Conservation (phyloP, 1,284 basidiomycete genomes). For the Takashimella koratensis region DNA sequence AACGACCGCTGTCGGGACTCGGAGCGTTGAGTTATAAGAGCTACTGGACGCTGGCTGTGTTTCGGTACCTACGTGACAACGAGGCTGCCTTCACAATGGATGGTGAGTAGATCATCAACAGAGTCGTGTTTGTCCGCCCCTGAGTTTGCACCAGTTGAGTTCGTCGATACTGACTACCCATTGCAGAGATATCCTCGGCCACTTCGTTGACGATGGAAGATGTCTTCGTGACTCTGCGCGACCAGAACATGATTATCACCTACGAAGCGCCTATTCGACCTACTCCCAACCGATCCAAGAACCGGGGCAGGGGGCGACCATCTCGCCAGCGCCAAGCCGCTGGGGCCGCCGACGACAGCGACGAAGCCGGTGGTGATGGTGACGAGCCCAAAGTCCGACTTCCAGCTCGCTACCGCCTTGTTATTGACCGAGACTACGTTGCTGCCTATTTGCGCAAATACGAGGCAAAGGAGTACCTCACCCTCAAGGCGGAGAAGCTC, state of each 20-base stretch:
- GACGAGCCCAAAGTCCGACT: constrained; percentile 51
- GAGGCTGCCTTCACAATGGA: constrained; percentile 58
- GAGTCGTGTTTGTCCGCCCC: not conserved
- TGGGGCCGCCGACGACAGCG: not conserved
- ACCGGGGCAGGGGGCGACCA: constrained; percentile 12
- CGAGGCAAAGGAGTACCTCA: constrained; percentile 76
- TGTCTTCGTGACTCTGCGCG: constrained; percentile 70
- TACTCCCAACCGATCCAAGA: constrained; percentile 7
- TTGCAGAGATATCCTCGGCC: constrained; percentile 74
- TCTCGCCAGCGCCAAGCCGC: constrained; percentile 1
- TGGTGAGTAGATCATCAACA: constrained; percentile 59
- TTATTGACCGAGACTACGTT: constrained; percentile 73
- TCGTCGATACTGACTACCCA: too few relatives aligned
- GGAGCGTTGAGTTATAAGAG: constrained; percentile 89
- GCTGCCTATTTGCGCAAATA: constrained; percentile 64
- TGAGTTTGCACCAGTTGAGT: too few relatives aligned
- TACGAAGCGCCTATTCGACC: constrained; percentile 26
- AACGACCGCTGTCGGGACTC: constrained; percentile 85
- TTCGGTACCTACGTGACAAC: constrained; percentile 63
- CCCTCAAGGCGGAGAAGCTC: constrained; percentile 76
- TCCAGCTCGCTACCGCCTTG: constrained; percentile 69
- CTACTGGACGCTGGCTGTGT: constrained; percentile 92
- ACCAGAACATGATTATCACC: constrained; percentile 71
- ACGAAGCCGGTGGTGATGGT: constrained; percentile 15
- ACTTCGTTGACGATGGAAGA: constrained; percentile 94